Evolutionary conservation across 805 yeast species (phyloP), one percentile per base, ranked within the genome.

Genomic region (Cyberlindnera veronae): DNA sequence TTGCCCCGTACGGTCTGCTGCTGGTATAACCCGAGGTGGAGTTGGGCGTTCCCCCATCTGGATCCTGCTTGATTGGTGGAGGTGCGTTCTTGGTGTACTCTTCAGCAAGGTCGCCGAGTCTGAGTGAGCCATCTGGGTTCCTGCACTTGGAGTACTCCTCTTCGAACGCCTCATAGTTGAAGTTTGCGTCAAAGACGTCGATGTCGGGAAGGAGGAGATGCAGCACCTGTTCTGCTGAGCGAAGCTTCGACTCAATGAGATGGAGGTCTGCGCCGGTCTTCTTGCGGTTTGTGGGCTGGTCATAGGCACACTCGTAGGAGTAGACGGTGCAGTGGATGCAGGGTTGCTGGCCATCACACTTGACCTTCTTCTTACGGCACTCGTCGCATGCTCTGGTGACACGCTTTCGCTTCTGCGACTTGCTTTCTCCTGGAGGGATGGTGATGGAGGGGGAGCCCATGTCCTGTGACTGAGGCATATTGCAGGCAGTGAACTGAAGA

Each of bases 291-390:
- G 59, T 46, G 9, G 59, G 58, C 39, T 85, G 89, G 53, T 84
- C 86, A 59, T 88, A 88, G 0, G 95, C 80, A 61, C 96, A 88
- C 39, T 77, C 83, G 60, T 82, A 81, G 14, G 84, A 76, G 60
- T 84, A 84, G 1, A 84, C 93, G 1, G 90, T 79, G 54, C 95
- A 88, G 59, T 81, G 87, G 23, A 77, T 74, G 59, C 95, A 84
- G 1, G 91, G 93, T 51, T 75, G 81, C 51, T 74, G 73, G 5
- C 91, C 93, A 57, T 83, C 89, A 61, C 95, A 84, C 56, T 81
- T 80, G 47, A 83, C 86, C 56, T 84, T 84, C 62, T 81, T 83
- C 61, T 73, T 75, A 16, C 91, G 71, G 58, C 93, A 84, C 48
- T 75, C 79, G 51, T 79, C 84, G 54, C 93, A 84, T 3, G 93